Base-by-base conservation (phyloP, 2,329 filamentous ascomycete genomes). In the Thelonectria discophora region DNA sequence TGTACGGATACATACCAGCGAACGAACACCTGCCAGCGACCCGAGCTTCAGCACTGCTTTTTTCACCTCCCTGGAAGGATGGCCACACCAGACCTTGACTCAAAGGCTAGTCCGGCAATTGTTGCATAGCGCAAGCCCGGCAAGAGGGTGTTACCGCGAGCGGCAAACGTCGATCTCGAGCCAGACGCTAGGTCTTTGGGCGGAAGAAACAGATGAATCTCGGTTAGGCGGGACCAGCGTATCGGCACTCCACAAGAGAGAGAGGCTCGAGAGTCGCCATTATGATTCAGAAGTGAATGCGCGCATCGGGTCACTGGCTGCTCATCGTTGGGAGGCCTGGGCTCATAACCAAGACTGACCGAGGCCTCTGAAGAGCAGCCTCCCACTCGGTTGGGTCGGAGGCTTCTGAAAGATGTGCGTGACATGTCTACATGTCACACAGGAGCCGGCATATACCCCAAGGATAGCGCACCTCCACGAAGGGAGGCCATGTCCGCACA, bases 131-230 rank as follows among this genome's bases (percentile, higher is more conserved):
- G 61, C 62, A 58, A 63, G 57, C 59, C 63, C 66, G 55, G 65
- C 59, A 63, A 61, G 58, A 63, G 49, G 55, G 67, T 68, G 63
- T 62, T 69, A 63, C 67, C 69, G 68, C 65, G 67, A 62, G 65
- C 69, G 69, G 67, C 69, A 71, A 65, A 70, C 65, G 69, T 71
- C 67, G 69, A 71, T 71, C 69, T 63, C 61, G 58, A 64, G 59
- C 59, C 53, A 61, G 51, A 66, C 65, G 66, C 67, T 71, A 70
- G 56, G 48, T 48, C 20, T 32, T 45, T 40, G 53, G 27, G 53
- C 40, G 58, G 49, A 48, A 49, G 52, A 54, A 52, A 47, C 55
- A 56, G 43, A 43, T 61, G 58, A 56, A 55, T 61, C 53, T 56
- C 49, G 43, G 53, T 47, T 53, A 52, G 52, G 58, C 53, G 53